Evolutionary conservation across 257 asterid species (phyloP).

Genomic region (Solanum pimpinellifolium): DNA sequence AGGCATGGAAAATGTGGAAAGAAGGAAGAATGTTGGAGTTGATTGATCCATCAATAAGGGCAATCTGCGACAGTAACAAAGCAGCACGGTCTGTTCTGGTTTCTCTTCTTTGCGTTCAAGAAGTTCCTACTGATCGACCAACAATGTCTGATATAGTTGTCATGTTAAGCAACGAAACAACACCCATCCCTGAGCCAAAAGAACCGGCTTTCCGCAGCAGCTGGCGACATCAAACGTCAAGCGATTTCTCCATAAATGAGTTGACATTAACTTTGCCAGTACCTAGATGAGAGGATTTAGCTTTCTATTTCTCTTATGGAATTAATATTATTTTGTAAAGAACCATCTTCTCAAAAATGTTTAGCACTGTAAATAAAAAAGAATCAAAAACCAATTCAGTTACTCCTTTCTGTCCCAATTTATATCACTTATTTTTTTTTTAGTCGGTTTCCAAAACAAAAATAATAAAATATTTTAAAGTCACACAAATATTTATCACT

Average conservation of each 20-base stretch:
- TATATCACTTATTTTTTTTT: no score
- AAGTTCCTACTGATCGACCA: not conserved
- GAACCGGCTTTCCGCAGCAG: constrained; percentile 7
- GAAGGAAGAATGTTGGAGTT: not conserved
- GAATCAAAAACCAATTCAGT: not conserved
- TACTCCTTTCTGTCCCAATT: not conserved
- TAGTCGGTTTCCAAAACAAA: no score
- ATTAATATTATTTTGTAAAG: not conserved
- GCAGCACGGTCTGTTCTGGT: not conserved
- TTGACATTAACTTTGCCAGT: not conserved
- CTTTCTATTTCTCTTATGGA: not conserved
- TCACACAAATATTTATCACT: no score
- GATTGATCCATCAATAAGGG: not conserved
- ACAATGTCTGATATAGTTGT: not conserved
- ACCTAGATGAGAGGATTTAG: not conserved
- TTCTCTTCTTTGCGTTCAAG: not conserved
- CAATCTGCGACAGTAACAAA: not conserved
- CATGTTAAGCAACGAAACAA: not conserved
- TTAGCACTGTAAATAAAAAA: not conserved
- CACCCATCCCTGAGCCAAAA: constrained; percentile 3
- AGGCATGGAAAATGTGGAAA: not conserved
- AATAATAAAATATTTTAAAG: no score
- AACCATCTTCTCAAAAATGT: not conserved
- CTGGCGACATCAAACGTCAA: not conserved
- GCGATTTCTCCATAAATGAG: not conserved